phyloP scores from a whole-genome alignment of 2,329 filamentous ascomycete genomes.

The Colletotrichum sp. region DNA sequence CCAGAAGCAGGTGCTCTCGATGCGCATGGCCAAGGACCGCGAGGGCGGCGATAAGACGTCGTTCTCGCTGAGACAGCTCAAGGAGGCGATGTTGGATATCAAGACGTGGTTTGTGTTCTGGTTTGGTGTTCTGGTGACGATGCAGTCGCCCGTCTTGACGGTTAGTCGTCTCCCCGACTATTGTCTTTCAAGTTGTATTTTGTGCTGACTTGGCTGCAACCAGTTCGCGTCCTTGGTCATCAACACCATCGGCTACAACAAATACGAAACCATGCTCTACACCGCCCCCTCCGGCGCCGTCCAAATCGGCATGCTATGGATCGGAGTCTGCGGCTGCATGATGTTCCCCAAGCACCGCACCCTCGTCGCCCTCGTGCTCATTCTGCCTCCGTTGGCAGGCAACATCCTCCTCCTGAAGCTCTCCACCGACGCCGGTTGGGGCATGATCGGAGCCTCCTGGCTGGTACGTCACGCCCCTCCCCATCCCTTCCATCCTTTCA shows the following conservation, averaged over 20 bases:
- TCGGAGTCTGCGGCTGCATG: conserved; percentile 43
- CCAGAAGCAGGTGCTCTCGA: conserved; percentile 46
- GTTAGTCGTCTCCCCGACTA: conserved; percentile 23
- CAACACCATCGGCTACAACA: conserved; percentile 47
- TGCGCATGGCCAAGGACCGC: conserved; percentile 35
- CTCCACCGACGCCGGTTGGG: conserved; percentile 45
- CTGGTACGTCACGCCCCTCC: conserved; percentile 30
- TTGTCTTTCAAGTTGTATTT: too few species aligned
- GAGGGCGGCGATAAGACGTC: conserved; percentile 41
- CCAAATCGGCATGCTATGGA: conserved; percentile 50
- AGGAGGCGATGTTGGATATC: conserved; percentile 46
- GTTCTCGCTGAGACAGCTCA: conserved; percentile 48
- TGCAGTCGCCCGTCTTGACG: conserved; percentile 50
- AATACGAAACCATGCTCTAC: conserved; percentile 51
- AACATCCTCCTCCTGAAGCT: conserved; percentile 48
- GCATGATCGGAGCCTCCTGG: conserved; percentile 53
- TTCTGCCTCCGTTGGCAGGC: conserved; percentile 47
- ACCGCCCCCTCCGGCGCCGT: conserved; percentile 51
- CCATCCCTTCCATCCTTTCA: too few species aligned
- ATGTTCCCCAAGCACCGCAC: conserved; percentile 44
- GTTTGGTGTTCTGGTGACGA: conserved; percentile 51
- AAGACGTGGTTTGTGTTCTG: conserved; percentile 50
- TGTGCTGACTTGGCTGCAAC: conserved; percentile 14
- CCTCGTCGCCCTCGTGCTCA: conserved; percentile 42
- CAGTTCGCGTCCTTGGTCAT: conserved; percentile 55